phyloP scores from a whole-genome alignment of 352 stramenopile species.

The Globisporangium canariense region DNA sequence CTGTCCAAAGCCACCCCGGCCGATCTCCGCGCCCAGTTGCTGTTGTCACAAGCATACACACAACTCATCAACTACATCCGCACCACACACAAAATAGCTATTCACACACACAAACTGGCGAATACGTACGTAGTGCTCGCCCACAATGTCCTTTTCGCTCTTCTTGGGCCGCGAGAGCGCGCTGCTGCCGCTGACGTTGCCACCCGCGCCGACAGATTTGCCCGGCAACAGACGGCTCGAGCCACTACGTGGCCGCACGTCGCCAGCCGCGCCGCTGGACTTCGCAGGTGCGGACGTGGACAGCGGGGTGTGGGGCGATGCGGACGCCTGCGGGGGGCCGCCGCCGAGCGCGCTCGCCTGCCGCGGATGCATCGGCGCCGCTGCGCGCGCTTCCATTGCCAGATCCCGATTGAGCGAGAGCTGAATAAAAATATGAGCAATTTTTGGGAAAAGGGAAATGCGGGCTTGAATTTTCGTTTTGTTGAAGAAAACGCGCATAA shows the following conservation, averaged over 20 bases:
- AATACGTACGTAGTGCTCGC: slow-evolving; percentile 65
- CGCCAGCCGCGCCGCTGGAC: background rate
- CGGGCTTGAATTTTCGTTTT: no score
- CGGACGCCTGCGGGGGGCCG: background rate
- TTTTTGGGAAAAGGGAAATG: background rate
- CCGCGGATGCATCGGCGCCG: background rate
- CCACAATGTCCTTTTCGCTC: slow-evolving; percentile 56
- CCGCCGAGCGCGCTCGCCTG: background rate
- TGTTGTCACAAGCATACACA: slow-evolving; percentile 19
- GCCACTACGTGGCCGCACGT: slow-evolving; percentile 14
- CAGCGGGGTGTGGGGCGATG: background rate
- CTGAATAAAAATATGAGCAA: background rate
- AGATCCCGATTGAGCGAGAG: background rate
- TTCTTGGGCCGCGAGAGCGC: slow-evolving; percentile 15
- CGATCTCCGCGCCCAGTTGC: slow-evolving; percentile 91
- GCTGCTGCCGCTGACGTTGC: background rate
- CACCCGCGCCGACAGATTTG: background rate
- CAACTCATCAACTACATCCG: background rate
- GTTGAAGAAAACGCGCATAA: no score
- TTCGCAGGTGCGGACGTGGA: background rate
- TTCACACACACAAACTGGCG: background rate
- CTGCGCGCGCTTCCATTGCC: background rate
- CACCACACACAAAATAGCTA: background rate
- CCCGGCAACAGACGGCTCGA: slow-evolving; percentile 8
- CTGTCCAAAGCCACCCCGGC: slow-evolving; percentile 87